Evolutionary conservation across 495 filamentous ascomycete species (phyloP), one percentile per base, ranked within the genome.

Genomic region (Endocarpon pusillum): DNA sequence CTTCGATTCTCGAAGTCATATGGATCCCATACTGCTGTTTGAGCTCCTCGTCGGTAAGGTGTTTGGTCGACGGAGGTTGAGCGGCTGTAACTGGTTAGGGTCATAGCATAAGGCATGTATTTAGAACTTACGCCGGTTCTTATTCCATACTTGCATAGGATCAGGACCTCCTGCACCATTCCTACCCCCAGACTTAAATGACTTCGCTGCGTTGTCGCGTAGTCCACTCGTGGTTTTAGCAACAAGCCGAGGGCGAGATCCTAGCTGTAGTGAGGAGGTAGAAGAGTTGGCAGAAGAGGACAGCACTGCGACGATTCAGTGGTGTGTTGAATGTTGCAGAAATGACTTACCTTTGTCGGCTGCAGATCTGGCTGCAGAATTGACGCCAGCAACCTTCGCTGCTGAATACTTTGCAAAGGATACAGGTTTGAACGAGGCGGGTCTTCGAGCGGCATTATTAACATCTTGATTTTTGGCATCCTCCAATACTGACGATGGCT

Each of bases 11-110:
- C 26, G 73, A 91, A 7, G 89, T 91, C 58, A 99, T 70, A 53
- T 99, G 89, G 37, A 99, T 99, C 10, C 89, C 89, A 51, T 80
- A 86, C 51, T 85, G 84, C 45, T 91, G 79, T 48, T 92, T 91
- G 21, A 99, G 64, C 38, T 99, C 91, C 53, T 99, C 89, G 43
- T 99, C 89, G 1, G 89, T 96, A 42, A 94, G 75, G 39, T 93
- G 82, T 56, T 94, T 96, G 14, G 78, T 73, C 25, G 85, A 72
- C 5, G 81, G 73, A 18, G 80, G 75, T 35, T 80, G 73, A 12
- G 73, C 71, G 41, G 82, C 81, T 86, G 53, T 26, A 42, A 19
- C 22, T 21, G 32, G 42, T 57, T 43, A 41, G 30, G 29, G 19
- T 19, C 26, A 37, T 23, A 33, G 4, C 5, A 25, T 9, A 21